Base-by-base conservation (phyloP, 176 grass and related monocot species). In the Tuctoria greenei region DNA sequence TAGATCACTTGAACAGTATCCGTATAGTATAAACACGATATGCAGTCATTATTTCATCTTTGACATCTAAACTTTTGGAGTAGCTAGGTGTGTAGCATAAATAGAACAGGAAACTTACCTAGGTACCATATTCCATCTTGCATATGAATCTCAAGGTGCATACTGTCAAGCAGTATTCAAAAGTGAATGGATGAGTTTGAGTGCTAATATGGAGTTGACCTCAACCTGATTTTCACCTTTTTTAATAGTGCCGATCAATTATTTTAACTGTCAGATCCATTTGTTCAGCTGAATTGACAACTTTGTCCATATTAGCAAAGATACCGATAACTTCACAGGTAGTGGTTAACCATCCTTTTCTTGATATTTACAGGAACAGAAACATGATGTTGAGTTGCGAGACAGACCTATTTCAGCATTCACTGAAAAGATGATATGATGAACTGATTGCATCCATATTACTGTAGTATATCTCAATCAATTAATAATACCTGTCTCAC, bases 301-400 rank as follows among this genome's bases (percentile, higher is more conserved):
- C 34, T 68, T 25, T 61, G 64, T 76, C 46, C 47, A 45, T 44
- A 71, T 66, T 46, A 49, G 38, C 24, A 69, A 75, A 75, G 39
- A 40, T 16, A 40, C 64, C 41, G 39, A 59, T 63, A 65, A 69
- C 18, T 79, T 80, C 64, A 70, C 42, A 49, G 25, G 27, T 41
- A 75, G n/a, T 71, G 31, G 38, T 75, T 80, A 80, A 71, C 64
- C 70, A 76, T 79, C 69, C 37, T 55, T 88, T 75, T 84, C 76
- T 71, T 62, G 76, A 88, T 38, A 80, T 47, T 76, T 25, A 75
- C 76, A 88, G 81, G 70, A 79, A 50, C 78, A 80, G 17, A 35
- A 77, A 65, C 37, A 16, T 27, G 21, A 28, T 66, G 65, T 57
- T n/a, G 45, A 39, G 49, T 36, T 72, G 72, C 38, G 12, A 41